Conservation (phyloP, 805 yeast genomes). For the Candida xiaguanensis region DNA sequence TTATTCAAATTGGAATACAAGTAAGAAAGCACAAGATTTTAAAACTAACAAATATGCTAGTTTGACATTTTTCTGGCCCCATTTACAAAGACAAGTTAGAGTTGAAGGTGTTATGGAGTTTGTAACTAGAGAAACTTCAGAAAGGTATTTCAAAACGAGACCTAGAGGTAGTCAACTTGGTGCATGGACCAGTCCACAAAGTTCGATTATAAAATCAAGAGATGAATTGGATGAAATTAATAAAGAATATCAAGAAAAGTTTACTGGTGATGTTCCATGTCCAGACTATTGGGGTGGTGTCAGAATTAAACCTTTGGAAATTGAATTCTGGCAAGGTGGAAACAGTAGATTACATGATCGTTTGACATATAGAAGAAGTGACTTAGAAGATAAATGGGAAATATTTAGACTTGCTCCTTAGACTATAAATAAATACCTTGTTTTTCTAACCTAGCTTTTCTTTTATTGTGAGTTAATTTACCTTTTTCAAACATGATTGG, state of each 20-base stretch:
- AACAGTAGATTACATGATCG: constrained; percentile 87
- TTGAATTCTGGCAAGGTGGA: constrained; percentile 98
- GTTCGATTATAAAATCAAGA: constrained; percentile 54
- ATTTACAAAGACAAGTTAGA: constrained; percentile 86
- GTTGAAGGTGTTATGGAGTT: constrained; percentile 82
- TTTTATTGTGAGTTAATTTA: constrained; percentile 4
- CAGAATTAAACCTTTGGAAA: constrained; percentile 79
- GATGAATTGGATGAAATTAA: constrained; percentile 59
- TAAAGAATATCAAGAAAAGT: constrained; percentile 47
- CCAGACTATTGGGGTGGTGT: constrained; percentile 97
- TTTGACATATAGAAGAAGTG: constrained; percentile 61
- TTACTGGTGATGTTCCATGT: constrained; percentile 73
- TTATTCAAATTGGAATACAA: constrained; percentile 87
- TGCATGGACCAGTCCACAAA: constrained; percentile 96
- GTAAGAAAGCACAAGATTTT: constrained; percentile 76
- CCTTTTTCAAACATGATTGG: constrained; percentile 31
- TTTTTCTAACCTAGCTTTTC: constrained; percentile 2
- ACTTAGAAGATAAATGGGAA: constrained; percentile 51
- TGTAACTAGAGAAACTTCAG: constrained; percentile 68
- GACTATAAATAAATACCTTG: constrained; percentile 5
- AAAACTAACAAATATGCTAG: constrained; percentile 75
- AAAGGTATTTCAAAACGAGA: constrained; percentile 76
- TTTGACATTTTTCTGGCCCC: constrained; percentile 88
- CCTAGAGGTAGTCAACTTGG: constrained; percentile 94
- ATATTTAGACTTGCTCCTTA: constrained; percentile 71